A percentile compares a stretch with the other conserved stretches of the same genome.
phyloP scores from a whole-genome alignment of 140 eudicot genomes.

The Stevia rebaudiana region DNA sequence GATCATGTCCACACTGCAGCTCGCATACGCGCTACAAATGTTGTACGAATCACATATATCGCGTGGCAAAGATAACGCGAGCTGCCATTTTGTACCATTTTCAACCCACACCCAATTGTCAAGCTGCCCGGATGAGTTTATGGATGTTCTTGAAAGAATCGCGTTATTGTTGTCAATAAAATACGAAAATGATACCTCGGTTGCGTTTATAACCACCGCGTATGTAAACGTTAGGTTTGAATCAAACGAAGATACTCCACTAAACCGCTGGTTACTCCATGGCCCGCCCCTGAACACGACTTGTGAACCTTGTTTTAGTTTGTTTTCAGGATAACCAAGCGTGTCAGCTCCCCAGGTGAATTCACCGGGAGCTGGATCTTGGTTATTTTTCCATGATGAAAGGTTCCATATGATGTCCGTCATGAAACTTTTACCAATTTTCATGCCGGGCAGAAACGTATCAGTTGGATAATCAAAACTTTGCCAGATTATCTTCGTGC shows the following conservation, averaged over 20 bases:
- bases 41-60: conserved; percentile 37
- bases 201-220: conserved; percentile 5
- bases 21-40: conserved; percentile 33
- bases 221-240: conserved; percentile 2
- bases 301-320: conserved; percentile 17
- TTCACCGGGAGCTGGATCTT: conserved; percentile 35
- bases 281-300: conserved; percentile 21
- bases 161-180: conserved; percentile 1
- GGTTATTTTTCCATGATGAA: conserved; percentile 26
- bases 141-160: conserved; percentile 16
- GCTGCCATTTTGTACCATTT: conserved; percentile 24
- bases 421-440: conserved; percentile 13
- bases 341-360: conserved; percentile 21
- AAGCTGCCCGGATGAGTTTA: conserved; percentile 26
- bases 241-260: conserved; percentile 11
- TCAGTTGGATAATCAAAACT: conserved; percentile 34
- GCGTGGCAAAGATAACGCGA: conserved; percentile 16
- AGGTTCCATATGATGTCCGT: conserved; percentile 13
- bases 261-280: conserved; percentile 23
- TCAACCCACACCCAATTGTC: conserved; percentile 34
- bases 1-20: conserved; percentile 19
- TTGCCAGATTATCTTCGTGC: conserved; percentile 17
- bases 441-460: conserved; percentile 23
- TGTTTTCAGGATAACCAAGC: conserved; percentile 28
- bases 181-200: conserved; percentile 18